phyloP scores from a whole-genome alignment of 139 green algal genomes.

The Coelastrella sp. region DNA sequence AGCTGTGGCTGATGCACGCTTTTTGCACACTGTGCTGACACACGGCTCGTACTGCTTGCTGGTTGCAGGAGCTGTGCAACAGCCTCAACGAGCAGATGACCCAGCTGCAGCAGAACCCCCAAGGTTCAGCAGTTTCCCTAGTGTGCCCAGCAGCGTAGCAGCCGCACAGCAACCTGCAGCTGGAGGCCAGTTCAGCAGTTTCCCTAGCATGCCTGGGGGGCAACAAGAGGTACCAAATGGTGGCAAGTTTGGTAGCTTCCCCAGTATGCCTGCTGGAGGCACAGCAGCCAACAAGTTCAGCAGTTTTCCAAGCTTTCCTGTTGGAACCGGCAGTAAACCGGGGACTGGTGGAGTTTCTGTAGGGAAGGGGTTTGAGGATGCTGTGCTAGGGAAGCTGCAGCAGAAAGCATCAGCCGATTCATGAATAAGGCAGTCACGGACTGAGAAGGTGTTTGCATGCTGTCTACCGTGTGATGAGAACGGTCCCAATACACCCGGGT shows the following conservation, averaged over 20 bases:
- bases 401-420: background rate
- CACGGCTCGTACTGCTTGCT: background rate
- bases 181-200: constrained; percentile 1
- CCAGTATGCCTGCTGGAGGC: background rate
- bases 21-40: background rate
- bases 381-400: constrained; percentile 27
- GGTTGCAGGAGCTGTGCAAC: background rate
- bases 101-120: background rate
- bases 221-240: background rate
- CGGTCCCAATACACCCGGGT: too few species aligned
- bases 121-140: background rate
- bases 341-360: background rate
- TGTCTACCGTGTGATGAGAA: background rate
- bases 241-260: constrained; percentile 25
- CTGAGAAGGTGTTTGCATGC: background rate
- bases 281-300: background rate
- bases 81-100: background rate
- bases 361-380: constrained; percentile 15
- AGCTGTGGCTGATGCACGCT: too few species aligned
- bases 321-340: background rate
- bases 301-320: constrained; percentile 24
- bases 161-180: background rate
- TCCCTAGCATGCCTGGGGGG: background rate
- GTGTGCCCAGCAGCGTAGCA: background rate
- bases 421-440: background rate